Percentiles rank a stretch among this genome's conserved stretches.
Conservation (phyloP, 1,139 yeast genomes). For the Saccharomyces hybrid region DNA sequence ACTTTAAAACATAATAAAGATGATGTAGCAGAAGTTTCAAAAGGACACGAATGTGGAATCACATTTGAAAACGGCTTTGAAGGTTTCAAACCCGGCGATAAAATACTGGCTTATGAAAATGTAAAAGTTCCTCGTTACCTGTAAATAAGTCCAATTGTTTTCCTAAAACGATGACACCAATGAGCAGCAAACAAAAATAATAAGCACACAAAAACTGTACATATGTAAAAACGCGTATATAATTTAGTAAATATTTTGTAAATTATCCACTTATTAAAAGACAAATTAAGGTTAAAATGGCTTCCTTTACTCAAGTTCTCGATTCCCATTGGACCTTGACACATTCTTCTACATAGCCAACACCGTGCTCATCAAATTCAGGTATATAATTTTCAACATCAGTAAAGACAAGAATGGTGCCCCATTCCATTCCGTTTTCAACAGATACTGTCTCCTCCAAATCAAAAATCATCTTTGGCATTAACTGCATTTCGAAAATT, state of each 20-base stretch:
- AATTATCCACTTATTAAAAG: not conserved
- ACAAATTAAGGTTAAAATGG: not conserved
- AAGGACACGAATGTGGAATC: constrained; percentile 88
- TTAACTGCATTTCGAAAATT: constrained; percentile 76
- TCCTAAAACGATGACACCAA: constrained; percentile 6
- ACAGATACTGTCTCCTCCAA: constrained; percentile 51
- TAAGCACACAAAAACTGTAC: constrained; percentile 4
- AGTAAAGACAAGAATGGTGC: constrained; percentile 80
- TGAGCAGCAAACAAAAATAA: not conserved
- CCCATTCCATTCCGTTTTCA: constrained; percentile 92
- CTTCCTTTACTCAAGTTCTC: constrained; percentile 6
- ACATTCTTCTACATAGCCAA: constrained; percentile 84
- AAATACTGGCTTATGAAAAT: constrained; percentile 67
- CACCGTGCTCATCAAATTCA: constrained; percentile 49
- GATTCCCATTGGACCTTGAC: constrained; percentile 94
- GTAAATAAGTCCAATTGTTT: constrained; percentile 29
- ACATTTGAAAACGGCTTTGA: constrained; percentile 61
- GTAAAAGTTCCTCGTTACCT: constrained; percentile 60
- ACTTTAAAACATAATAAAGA: constrained; percentile 80
- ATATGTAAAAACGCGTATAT: constrained; percentile 3
- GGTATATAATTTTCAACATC: constrained; percentile 68
- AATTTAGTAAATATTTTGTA: not conserved
- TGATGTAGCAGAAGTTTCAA: constrained; percentile 67
- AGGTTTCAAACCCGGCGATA: constrained; percentile 67
- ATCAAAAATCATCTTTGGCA: constrained; percentile 88